phyloP scores from a whole-genome alignment of 2,329 filamentous ascomycete species.

The Verruconis gallopava region DNA sequence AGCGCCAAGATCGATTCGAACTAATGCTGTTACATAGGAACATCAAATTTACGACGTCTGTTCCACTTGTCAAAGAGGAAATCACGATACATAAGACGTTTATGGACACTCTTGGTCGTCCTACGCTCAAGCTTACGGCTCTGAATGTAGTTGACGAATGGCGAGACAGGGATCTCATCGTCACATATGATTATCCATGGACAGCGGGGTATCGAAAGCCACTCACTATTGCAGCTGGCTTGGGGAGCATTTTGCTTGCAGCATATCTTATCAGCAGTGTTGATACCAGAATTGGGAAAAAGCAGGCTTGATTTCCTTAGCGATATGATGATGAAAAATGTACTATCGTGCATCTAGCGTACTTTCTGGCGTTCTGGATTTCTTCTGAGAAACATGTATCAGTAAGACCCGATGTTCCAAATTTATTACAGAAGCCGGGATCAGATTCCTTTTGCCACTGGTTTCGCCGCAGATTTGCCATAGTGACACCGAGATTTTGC shows the following conservation, averaged over 20 bases:
- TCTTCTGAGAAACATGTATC: too few species aligned
- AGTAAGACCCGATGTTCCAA: too few species aligned
- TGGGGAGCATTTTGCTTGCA: slow-evolving; percentile 60
- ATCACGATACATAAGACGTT: slow-evolving; percentile 68
- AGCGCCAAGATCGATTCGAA: too few species aligned
- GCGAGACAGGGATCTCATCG: slow-evolving; percentile 67
- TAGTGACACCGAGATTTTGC: neutral
- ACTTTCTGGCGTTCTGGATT: too few species aligned
- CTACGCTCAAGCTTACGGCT: slow-evolving; percentile 65
- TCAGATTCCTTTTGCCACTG: neutral
- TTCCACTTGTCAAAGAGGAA: slow-evolving; percentile 55
- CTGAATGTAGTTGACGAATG: slow-evolving; percentile 85
- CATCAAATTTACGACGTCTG: slow-evolving; percentile 59
- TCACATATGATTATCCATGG: slow-evolving; percentile 73
- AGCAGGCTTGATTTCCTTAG: too few species aligned
- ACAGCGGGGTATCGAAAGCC: slow-evolving; percentile 72
- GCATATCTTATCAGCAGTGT: slow-evolving; percentile 66
- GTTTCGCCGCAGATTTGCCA: neutral
- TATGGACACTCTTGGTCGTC: slow-evolving; percentile 85
- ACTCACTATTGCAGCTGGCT: slow-evolving; percentile 60
- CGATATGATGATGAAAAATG: too few species aligned
- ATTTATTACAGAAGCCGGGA: too few species aligned
- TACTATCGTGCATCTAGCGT: too few species aligned
- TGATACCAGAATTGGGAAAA: slow-evolving; percentile 65
- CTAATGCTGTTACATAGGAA: slow-evolving; percentile 52